phyloP scores from a whole-genome alignment of 2,329 filamentous ascomycete genomes.

The Dothiorella sarmentorum region DNA sequence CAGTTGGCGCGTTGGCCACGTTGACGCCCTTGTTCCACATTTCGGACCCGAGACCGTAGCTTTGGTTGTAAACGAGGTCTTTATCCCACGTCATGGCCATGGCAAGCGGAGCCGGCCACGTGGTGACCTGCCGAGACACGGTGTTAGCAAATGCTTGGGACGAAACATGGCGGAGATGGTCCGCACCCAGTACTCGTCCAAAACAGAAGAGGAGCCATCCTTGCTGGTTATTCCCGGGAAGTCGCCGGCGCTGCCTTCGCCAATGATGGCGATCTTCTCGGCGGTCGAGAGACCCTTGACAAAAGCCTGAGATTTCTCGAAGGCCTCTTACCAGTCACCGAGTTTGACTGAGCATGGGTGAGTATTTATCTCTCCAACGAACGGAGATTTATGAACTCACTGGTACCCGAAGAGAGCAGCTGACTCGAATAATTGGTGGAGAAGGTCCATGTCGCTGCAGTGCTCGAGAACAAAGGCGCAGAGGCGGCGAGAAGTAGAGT shows the following conservation, averaged over 20 bases:
- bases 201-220: neutral
- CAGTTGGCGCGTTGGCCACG: neutral
- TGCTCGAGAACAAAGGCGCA: neutral
- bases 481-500: neutral
- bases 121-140: neutral
- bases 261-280: constrained; percentile 1
- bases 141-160: neutral
- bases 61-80: neutral
- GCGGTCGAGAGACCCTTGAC: neutral
- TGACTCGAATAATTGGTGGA: neutral
- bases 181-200: neutral
- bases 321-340: neutral
- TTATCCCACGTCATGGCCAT: constrained; percentile 9
- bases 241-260: neutral
- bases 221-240: neutral
- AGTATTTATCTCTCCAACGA: too few relatives aligned
- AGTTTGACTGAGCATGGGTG: neutral
- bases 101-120: neutral
- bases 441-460: neutral
- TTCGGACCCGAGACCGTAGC: neutral
- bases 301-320: neutral
- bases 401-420: neutral
- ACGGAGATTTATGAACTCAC: neutral
- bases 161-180: neutral
- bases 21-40: neutral